Percentiles rank a stretch among this genome's conserved stretches.
phyloP scores from a whole-genome alignment of 116 monocot genomes.

The Iris pallida region DNA sequence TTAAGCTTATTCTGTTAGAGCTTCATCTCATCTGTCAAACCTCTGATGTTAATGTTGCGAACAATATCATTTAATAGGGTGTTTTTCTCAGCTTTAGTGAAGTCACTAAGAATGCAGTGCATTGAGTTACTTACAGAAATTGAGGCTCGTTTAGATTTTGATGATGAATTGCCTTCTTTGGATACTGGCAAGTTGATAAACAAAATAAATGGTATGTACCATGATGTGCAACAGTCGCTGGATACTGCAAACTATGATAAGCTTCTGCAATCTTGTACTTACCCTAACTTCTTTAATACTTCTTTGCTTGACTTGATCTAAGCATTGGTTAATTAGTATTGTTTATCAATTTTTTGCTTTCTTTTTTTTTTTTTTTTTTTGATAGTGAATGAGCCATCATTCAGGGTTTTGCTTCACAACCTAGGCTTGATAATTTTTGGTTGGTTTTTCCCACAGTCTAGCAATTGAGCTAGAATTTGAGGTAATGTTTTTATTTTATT shows the following conservation, averaged over 20 bases:
- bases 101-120: conserved; percentile 65
- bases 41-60: background rate
- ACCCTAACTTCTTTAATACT: background rate
- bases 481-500: no score
- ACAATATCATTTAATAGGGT: conserved; percentile 40
- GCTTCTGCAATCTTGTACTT: conserved; percentile 77
- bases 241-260: conserved; percentile 90
- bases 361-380: no score
- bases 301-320: background rate
- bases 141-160: conserved; percentile 94
- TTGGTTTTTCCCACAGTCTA: no score
- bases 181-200: conserved; percentile 33
- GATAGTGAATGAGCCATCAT: no score
- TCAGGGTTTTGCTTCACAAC: no score
- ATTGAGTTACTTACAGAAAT: conserved; percentile 88
- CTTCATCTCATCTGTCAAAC: background rate
- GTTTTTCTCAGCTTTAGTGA: conserved; percentile 80
- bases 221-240: conserved; percentile 62
- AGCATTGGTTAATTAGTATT: background rate
- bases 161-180: conserved; percentile 86
- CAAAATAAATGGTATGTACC: conserved; percentile 60
- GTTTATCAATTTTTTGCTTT: no score
- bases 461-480: no score
- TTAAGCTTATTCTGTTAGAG: background rate
- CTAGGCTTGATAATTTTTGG: no score